A percentile compares a stretch with the other conserved stretches of the same genome.
phyloP scores from a whole-genome alignment of 345 rosid species.

The Gossypium raimondii region DNA sequence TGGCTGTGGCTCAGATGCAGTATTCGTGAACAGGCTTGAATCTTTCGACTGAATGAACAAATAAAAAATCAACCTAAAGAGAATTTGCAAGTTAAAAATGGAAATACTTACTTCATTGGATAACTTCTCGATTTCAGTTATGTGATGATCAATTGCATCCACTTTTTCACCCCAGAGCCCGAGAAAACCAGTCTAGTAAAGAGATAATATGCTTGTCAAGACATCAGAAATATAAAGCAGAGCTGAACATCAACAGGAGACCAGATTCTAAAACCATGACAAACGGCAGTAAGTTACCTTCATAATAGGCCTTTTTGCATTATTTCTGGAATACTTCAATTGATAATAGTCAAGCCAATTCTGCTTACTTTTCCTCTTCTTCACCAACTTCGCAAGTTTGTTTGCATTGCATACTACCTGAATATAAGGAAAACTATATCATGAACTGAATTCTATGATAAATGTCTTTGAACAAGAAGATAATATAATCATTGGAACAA shows the following conservation, averaged over 20 bases:
- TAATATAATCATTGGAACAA: not conserved
- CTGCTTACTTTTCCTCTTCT: conserved; percentile 56
- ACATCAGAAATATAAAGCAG: conserved; percentile 8
- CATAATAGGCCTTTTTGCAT: conserved; percentile 41
- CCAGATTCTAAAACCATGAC: conserved; percentile 10
- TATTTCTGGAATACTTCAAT: conserved; percentile 55
- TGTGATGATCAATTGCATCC: conserved; percentile 69
- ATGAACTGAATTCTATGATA: not conserved
- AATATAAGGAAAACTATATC: conserved; percentile 6
- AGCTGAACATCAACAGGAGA: conserved; percentile 16
- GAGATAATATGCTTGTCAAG: conserved; percentile 3
- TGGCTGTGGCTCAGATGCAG: not conserved
- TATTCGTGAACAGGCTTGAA: not conserved
- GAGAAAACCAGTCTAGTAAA: conserved; percentile 78
- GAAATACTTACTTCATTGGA: conserved; percentile 60
- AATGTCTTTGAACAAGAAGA: not conserved
- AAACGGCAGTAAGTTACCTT: conserved; percentile 47
- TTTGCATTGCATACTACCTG: conserved; percentile 88
- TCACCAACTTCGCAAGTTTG: conserved; percentile 72
- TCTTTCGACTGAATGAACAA: not conserved
- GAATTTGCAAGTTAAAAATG: not conserved
- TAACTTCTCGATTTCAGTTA: conserved; percentile 57
- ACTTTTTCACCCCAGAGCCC: conserved; percentile 74
- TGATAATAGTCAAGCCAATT: conserved; percentile 90
- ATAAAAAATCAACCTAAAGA: not conserved